A percentile compares a stretch with the other conserved stretches of the same genome.
These are phyloP conservation scores for Cystobasidium sp. DNA, from an alignment of 1,284 basidiomycete species.

Conservation along the genomic window DNA sequence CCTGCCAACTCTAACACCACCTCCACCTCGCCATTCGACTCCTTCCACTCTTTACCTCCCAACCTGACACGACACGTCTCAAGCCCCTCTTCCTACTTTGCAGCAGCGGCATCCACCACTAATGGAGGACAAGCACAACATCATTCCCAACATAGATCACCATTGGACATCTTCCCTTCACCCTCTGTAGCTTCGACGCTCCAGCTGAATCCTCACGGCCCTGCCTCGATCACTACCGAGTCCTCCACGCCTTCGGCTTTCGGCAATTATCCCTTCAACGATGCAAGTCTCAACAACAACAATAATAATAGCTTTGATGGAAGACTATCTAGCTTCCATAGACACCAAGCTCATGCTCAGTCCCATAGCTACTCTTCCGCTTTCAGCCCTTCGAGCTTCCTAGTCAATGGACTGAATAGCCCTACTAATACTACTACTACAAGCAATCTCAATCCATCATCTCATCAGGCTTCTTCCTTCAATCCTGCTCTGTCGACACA, in stretches of 20 bases:
- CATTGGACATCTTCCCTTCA: constrained; percentile 11
- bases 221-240: background rate
- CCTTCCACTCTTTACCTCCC: constrained; percentile 9
- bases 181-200: background rate
- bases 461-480: background rate
- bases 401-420: constrained; percentile 23
- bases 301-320: constrained; percentile 10
- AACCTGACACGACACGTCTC: constrained; percentile 26
- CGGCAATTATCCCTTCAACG: constrained; percentile 9
- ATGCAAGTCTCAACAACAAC: background rate
- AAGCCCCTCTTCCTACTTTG: constrained; percentile 11
- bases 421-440: background rate
- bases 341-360: constrained; percentile 31
- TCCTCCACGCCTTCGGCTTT: background rate
- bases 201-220: background rate
- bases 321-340: constrained; percentile 16
- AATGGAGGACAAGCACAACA: constrained; percentile 6
- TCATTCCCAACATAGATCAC: constrained; percentile 13
- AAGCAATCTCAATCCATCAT: background rate
- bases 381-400: constrained; percentile 23
- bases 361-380: constrained; percentile 31
- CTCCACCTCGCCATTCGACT: background rate
- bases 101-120: constrained; percentile 26
- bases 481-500: background rate
- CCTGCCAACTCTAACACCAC: background rate